Percentiles rank a stretch among this genome's conserved stretches.
phyloP scores from a whole-genome alignment of 805 yeast genomes.

The Spencermartinsiella europaea region DNA sequence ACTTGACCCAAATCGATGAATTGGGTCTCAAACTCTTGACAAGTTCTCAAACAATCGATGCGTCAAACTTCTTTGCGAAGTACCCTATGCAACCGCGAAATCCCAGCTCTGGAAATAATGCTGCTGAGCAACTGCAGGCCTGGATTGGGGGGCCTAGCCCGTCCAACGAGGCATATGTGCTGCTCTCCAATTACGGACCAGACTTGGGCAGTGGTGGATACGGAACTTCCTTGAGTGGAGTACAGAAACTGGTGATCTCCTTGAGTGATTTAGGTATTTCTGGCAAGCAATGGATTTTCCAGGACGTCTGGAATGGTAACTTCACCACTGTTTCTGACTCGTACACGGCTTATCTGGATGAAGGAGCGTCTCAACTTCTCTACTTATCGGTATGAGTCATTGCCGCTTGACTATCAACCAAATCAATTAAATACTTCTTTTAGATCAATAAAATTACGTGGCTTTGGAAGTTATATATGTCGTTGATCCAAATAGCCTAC shows the following conservation, averaged over 20 bases:
- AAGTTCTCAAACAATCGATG: slow-evolving; percentile 4
- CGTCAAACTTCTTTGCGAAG: slow-evolving; percentile 11
- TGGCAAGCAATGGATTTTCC: neutral
- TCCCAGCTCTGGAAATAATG: slow-evolving; percentile 10
- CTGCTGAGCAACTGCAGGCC: slow-evolving; percentile 11
- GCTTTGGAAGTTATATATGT: too few relatives aligned
- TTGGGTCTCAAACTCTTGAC: slow-evolving; percentile 10
- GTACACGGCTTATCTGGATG: neutral
- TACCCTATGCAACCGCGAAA: slow-evolving; percentile 15
- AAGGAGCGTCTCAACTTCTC: neutral
- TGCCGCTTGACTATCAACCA: too few relatives aligned
- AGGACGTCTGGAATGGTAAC: neutral
- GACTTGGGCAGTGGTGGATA: slow-evolving; percentile 13
- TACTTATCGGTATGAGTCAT: too few relatives aligned
- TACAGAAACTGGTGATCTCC: slow-evolving; percentile 6
- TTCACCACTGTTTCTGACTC: neutral
- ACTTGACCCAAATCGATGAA: slow-evolving; percentile 10
- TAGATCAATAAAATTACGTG: too few relatives aligned
- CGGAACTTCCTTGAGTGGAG: slow-evolving; percentile 4
- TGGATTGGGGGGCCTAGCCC: slow-evolving; percentile 10
- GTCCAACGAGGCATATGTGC: slow-evolving; percentile 8
- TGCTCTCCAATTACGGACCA: slow-evolving; percentile 13
- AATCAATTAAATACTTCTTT: too few relatives aligned
- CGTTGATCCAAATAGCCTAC: too few relatives aligned
- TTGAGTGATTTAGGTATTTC: slow-evolving; percentile 8